Evolutionary conservation across 129 eudicot species (phyloP).

Genomic region (Oenanthe sinensis): DNA sequence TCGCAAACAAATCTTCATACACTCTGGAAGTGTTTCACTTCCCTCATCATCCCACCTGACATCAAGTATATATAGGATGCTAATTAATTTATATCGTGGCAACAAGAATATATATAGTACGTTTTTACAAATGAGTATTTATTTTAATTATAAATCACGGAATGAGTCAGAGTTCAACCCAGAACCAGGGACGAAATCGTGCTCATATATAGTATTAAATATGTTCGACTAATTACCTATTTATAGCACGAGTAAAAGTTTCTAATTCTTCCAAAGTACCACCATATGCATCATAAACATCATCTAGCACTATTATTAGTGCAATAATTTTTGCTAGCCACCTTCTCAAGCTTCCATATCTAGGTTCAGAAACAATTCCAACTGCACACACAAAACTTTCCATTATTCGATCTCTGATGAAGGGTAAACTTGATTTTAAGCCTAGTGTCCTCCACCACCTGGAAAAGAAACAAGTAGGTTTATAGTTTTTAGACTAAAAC

Average conservation of each 20-base stretch:
- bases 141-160: too few relatives aligned
- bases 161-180: too few relatives aligned
- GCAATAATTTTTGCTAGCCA: constrained; percentile 27
- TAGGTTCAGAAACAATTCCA: constrained; percentile 30
- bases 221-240: too few relatives aligned
- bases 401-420: constrained; percentile 32
- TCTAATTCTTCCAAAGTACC: constrained; percentile 33
- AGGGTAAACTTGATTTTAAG: constrained; percentile 16
- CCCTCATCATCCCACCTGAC: constrained; percentile 29
- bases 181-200: too few relatives aligned
- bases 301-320: constrained; percentile 30
- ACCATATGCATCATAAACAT: constrained; percentile 28
- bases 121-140: too few relatives aligned
- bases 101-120: too few relatives aligned
- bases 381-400: constrained; percentile 41
- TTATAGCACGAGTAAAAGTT: constrained; percentile 24
- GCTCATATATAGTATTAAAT: too few relatives aligned
- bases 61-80: background rate
- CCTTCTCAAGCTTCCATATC: constrained; percentile 16
- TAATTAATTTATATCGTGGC: too few relatives aligned
- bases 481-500: too few relatives aligned
- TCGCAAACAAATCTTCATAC: constrained; percentile 31
- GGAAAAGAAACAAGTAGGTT: background rate
- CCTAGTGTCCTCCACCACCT: constrained; percentile 42
- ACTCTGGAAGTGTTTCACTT: constrained; percentile 22